Evolutionary conservation across 352 stramenopile genomes (phyloP).

Genomic region (Globisporangium rhizosaccharum): DNA sequence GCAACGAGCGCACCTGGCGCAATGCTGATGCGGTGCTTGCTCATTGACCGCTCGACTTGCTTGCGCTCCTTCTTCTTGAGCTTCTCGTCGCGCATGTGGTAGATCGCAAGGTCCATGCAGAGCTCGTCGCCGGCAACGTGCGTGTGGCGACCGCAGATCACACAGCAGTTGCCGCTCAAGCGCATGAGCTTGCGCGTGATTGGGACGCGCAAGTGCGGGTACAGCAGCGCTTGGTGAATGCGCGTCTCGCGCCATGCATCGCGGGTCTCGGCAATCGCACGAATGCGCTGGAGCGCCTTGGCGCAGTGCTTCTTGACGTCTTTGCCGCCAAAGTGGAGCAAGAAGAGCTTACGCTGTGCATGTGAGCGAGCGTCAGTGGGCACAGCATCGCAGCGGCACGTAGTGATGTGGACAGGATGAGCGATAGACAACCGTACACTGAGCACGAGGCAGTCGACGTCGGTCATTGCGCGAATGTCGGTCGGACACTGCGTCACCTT

Average conservation of each 20-base stretch:
- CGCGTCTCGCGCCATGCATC: constrained; percentile 74
- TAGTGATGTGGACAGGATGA: background rate
- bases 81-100: constrained; percentile 66
- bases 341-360: constrained; percentile 65
- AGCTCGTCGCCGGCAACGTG: constrained; percentile 74
- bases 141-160: constrained; percentile 64
- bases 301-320: constrained; percentile 58
- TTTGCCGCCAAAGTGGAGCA: constrained; percentile 58
- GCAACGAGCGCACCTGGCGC: constrained; percentile 4
- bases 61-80: constrained; percentile 40
- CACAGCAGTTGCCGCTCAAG: constrained; percentile 69
- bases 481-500: constrained; percentile 61
- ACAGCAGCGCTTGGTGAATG: constrained; percentile 59
- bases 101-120: constrained; percentile 68
- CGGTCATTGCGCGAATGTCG: constrained; percentile 66
- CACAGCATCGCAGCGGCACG: background rate
- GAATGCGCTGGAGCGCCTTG: constrained; percentile 39
- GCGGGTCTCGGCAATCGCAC: constrained; percentile 42
- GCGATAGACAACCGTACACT: constrained; percentile 29
- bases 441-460: constrained; percentile 70
- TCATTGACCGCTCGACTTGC: constrained; percentile 30
- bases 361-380: background rate
- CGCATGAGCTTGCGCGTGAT: constrained; percentile 85
- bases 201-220: constrained; percentile 61
- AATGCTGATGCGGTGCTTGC: constrained; percentile 50